phyloP scores from a whole-genome alignment of 768 basidiomycete genomes.

The Lentinus brumalis region DNA sequence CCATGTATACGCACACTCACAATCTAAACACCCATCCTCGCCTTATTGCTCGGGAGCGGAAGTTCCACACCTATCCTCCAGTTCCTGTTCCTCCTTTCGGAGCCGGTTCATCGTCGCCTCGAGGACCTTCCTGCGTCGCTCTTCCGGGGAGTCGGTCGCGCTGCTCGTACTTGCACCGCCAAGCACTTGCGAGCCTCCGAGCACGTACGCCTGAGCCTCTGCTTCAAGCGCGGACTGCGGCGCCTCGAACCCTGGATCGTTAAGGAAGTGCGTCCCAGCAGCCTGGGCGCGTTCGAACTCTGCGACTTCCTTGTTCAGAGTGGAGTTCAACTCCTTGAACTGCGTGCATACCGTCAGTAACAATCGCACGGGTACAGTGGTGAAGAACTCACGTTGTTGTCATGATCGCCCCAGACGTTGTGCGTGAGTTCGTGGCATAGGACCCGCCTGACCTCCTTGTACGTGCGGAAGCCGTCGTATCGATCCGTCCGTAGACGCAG shows the following conservation, averaged over 20 bases:
- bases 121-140: conserved; percentile 54
- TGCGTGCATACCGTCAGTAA: conserved; percentile 23
- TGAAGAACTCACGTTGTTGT: conserved; percentile 58
- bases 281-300: conserved; percentile 60
- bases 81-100: conserved; percentile 65
- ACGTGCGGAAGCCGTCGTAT: conserved; percentile 73
- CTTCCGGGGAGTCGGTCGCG: conserved; percentile 51
- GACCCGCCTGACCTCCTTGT: conserved; percentile 63
- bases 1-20: too few species aligned
- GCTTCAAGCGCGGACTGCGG: conserved; percentile 59
- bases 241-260: conserved; percentile 41
- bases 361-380: too few species aligned
- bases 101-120: conserved; percentile 66
- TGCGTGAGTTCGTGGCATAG: conserved; percentile 80
- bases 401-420: conserved; percentile 73
- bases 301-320: conserved; percentile 70
- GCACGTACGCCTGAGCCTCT: conserved; percentile 52
- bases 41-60: too few species aligned
- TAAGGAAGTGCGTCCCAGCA: conserved; percentile 58
- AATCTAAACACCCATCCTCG: too few species aligned
- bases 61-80: conserved; percentile 75
- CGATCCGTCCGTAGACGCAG: conserved; percentile 67
- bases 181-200: conserved; percentile 46
- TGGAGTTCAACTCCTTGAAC: conserved; percentile 80
- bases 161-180: conserved; percentile 19